Evolutionary conservation across 2,329 filamentous ascomycete genomes (phyloP), one percentile per base, ranked within the genome.

Genomic region (Epichloe festucae): DNA sequence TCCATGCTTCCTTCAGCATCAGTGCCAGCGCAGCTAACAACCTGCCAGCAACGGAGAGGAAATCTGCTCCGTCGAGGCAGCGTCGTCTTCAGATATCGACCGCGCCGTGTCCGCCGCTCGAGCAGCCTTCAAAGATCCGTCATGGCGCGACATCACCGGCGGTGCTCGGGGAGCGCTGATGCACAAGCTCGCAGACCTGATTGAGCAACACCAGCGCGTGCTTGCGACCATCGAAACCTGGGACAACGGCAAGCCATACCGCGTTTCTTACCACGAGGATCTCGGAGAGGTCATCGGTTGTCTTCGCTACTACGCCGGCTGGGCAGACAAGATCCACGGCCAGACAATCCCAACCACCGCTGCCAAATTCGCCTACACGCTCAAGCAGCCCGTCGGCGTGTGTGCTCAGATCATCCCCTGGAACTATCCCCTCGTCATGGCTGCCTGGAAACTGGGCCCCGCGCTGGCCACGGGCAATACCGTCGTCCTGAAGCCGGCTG

Each of bases 281-380:
- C 57, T 89, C 5, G 70, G 64, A 1, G 68, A 71, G 54, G 67
- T 69, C 12, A 59, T 67, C 4, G 60, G 59, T 51, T 67, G 80
- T 14, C 69, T 82, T 42, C 81, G 83, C 57, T 90, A 91, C 67
- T 91, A 90, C 61, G 84, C 79, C 43, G 86, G 87, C 35, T 90
- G 79, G 67, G 84, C 85, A 21, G 86, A 90, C 67, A 90, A 90
- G 71, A 80, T 88, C 46, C 80, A 84, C 56, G 87, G 87, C 11
- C 80, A 87, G 62, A 85, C 85, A 11, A 88, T 90, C 57, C 81
- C 84, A 52, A 87, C 83, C 0, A 79, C 75, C 0, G 72, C 74
- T 0, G 69, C 74, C 15, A 90, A 89, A 64, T 77, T 90, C 55
- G 84, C 83, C 2, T 90, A 90, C 58, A 89, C 85, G 0, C 71